A percentile compares a stretch with the other conserved stretches of the same genome.
phyloP scores from a whole-genome alignment of 2,329 filamentous ascomycete genomes.

The Pyrenophora teres region DNA sequence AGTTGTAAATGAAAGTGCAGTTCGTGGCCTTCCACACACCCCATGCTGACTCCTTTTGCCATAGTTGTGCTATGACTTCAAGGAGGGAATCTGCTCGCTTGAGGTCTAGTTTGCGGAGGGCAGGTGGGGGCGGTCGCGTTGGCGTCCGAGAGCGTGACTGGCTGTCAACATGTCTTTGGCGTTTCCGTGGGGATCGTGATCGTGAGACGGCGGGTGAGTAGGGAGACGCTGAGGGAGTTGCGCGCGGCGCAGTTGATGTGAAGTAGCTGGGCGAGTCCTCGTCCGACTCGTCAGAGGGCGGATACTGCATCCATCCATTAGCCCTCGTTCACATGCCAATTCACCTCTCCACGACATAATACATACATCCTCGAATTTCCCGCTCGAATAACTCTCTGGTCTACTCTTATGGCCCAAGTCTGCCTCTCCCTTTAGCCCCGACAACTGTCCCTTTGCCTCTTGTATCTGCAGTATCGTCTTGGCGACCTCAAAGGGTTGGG shows the following conservation, averaged over 20 bases:
- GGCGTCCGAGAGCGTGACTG: slow-evolving; percentile 46
- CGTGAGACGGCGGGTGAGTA: slow-evolving; percentile 45
- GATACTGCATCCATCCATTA: slow-evolving; percentile 44
- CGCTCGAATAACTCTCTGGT: slow-evolving; percentile 40
- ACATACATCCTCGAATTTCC: slow-evolving; percentile 43
- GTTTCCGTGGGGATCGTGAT: slow-evolving; percentile 45
- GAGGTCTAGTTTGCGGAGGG: slow-evolving; percentile 69
- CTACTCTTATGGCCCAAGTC: slow-evolving; percentile 30
- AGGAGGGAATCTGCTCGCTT: slow-evolving; percentile 79
- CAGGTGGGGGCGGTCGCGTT: slow-evolving; percentile 46
- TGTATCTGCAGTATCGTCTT: slow-evolving; percentile 89
- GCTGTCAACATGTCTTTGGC: slow-evolving; percentile 42
- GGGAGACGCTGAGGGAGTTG: slow-evolving; percentile 40
- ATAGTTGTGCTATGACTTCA: slow-evolving; percentile 84
- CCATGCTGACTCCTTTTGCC: slow-evolving; percentile 86
- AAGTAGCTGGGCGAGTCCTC: slow-evolving; percentile 78
- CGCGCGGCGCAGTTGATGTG: slow-evolving; percentile 67
- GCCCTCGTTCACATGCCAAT: slow-evolving; percentile 24
- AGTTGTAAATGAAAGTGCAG: slow-evolving; percentile 86
- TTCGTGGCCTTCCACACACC: slow-evolving; percentile 96
- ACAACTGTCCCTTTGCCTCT: slow-evolving; percentile 50
- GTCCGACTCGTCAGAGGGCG: slow-evolving; percentile 69
- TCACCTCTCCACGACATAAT: not conserved
- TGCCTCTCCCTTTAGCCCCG: slow-evolving; percentile 23
- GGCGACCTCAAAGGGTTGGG: slow-evolving; percentile 95